phyloP scores from a whole-genome alignment of 164 flowering plant species.

The Protea cynaroides region DNA sequence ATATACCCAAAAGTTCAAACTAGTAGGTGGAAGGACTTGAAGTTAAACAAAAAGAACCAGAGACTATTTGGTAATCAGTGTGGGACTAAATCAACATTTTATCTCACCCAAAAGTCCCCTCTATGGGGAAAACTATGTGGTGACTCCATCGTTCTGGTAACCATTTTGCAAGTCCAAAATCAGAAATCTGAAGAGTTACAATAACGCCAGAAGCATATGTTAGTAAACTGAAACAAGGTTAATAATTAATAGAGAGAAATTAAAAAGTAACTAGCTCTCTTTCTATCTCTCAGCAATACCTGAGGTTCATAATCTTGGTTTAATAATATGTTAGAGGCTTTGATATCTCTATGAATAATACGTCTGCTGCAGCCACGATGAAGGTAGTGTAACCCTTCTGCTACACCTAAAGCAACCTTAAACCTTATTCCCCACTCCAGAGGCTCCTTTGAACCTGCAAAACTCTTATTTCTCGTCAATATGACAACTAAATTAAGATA shows the following conservation, averaged over 20 bases:
- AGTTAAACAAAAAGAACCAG: too few species aligned
- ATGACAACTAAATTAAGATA: too few species aligned
- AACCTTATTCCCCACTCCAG: constrained; percentile 68
- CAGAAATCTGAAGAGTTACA: constrained; percentile 65
- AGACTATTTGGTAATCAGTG: too few species aligned
- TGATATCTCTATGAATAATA: constrained; percentile 93
- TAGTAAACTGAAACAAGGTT: not conserved
- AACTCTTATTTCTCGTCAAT: too few species aligned
- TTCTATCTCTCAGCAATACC: constrained; percentile 24
- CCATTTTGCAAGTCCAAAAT: constrained; percentile 98
- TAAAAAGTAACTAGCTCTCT: not conserved
- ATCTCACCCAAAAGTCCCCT: constrained; percentile 93
- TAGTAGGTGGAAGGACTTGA: too few species aligned
- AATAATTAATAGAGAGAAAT: not conserved
- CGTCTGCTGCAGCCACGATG: constrained; percentile 79
- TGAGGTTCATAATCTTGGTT: constrained; percentile 64
- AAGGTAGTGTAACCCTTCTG: constrained; percentile 78
- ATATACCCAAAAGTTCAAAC: not conserved
- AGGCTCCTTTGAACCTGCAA: constrained; percentile 48
- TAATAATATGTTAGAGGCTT: constrained; percentile 87
- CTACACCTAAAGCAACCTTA: constrained; percentile 74
- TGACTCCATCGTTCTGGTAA: constrained; percentile 90
- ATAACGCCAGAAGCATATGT: not conserved
- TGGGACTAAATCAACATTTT: too few species aligned
- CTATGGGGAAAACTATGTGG: constrained; percentile 76